Base-by-base conservation (phyloP, 495 filamentous ascomycete genomes). In the Penicillium pulvis region DNA sequence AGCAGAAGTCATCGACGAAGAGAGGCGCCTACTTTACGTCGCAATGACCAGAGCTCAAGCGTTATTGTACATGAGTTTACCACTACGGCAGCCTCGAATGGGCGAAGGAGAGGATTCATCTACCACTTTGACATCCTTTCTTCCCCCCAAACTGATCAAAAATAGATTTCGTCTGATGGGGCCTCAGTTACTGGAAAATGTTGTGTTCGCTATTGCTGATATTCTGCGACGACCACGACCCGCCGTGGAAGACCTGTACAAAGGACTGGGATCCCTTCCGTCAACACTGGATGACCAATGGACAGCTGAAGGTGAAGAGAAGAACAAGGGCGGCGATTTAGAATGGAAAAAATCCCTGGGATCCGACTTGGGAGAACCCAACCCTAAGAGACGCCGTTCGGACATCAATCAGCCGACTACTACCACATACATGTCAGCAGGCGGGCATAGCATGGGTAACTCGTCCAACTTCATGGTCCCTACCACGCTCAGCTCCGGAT, bases 1-100 rank as follows among this genome's bases (percentile, higher is more conserved):
- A 59, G 85, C 92, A 11, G 95, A 99, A 48, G 92, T 98, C 65
- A 77, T 79, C 16, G 89, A 93, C 57, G 95, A 99, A 72, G 95
- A 99, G 68, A 79, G 95, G 57, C 78, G 95, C 51, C 73, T 99
- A 51, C 80, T 99, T 0, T 99, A 98, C 69, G 95, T 99, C 6
- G 95, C 93, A 8, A 99, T 99, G 95, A 99, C 95, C 5, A 80
- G 94, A 74, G 94, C 95, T 2, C 87, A 97, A 70, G 87, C 84
- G 7, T 74, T 99, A 33, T 79, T 99, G n/a, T 97, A 98, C 64
- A 80, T 98, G 51, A 97, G 91, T 65, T 89, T 86, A 55, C 93
- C 95, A 1, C 70, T 82, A 23, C 83, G 81, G 41, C 85, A 85
- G 61, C 84, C 87, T 6, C 78, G 83, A 51, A 72, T 80, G 26